These are phyloP conservation scores for Nakazawaea ishiwadae DNA, from an alignment of 805 yeast genomes.

Conservation along the genomic window DNA sequence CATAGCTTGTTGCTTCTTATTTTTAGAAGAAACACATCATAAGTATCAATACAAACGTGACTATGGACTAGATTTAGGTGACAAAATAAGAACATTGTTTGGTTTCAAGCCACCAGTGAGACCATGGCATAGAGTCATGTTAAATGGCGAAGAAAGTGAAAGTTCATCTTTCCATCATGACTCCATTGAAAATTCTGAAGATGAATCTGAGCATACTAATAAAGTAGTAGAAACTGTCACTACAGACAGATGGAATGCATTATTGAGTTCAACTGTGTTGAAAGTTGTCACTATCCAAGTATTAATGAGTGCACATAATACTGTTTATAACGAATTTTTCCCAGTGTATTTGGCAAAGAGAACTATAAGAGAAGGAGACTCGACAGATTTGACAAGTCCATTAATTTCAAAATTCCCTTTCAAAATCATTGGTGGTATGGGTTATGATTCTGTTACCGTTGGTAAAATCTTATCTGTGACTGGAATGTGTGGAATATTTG, in stretches of 20 bases:
- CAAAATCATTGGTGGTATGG: constrained; percentile 48
- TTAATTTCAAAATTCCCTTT: constrained; percentile 36
- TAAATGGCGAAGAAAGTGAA: not conserved
- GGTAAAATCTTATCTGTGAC: constrained; percentile 48
- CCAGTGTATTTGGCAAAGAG: constrained; percentile 39
- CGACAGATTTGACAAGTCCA: constrained; percentile 1
- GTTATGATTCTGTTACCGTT: constrained; percentile 38
- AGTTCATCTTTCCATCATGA: not conserved
- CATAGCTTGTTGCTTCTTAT: constrained; percentile 35
- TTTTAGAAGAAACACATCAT: constrained; percentile 51
- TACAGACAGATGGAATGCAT: constrained; percentile 18
- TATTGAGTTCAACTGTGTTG: constrained; percentile 12
- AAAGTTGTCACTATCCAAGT: constrained; percentile 28
- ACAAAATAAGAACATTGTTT: constrained; percentile 20
- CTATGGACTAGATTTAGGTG: constrained; percentile 41
- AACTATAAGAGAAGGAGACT: constrained; percentile 7
- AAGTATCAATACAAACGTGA: constrained; percentile 29
- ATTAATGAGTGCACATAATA: constrained; percentile 39
- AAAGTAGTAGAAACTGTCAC: too few species aligned
- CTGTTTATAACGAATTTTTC: constrained; percentile 48
- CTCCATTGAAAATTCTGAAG: constrained; percentile 7
- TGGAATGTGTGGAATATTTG: constrained; percentile 48
- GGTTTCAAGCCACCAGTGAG: constrained; percentile 15
- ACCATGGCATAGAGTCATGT: constrained; percentile 16
- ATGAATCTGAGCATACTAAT: too few species aligned